Percentiles rank a stretch among this genome's conserved stretches.
These are phyloP conservation scores for Fraxinus americana DNA, from an alignment of 257 asterid species.

Conservation along the genomic window DNA sequence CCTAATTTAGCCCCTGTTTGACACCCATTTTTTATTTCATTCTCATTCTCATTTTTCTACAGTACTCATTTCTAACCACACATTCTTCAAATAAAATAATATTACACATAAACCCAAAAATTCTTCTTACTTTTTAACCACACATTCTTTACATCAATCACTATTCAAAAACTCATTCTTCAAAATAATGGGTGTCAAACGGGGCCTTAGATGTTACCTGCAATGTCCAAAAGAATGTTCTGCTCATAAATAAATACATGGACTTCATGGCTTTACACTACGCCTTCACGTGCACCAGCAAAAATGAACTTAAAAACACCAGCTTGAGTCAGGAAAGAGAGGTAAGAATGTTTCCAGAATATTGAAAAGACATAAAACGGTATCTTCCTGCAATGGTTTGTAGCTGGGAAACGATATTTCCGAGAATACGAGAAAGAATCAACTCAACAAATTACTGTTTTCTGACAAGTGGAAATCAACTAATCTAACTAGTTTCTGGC, in stretches of 20 bases:
- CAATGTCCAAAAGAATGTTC: background rate
- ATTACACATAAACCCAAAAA: too few relatives aligned
- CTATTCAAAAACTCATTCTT: too few relatives aligned
- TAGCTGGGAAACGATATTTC: conserved; percentile 1
- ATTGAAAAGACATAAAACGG: background rate
- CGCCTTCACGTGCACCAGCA: background rate
- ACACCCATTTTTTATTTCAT: too few relatives aligned
- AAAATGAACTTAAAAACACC: background rate
- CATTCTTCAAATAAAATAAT: too few relatives aligned
- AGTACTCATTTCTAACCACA: too few relatives aligned
- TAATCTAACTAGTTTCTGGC: background rate
- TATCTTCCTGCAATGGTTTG: background rate
- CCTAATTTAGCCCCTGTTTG: too few relatives aligned
- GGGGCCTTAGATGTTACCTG: background rate
- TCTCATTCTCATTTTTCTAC: too few relatives aligned
- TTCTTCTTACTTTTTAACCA: too few relatives aligned
- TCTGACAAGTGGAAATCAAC: background rate
- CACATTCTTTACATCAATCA: too few relatives aligned
- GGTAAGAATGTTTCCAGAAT: conserved; percentile 6
- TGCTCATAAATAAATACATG: background rate
- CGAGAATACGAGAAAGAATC: conserved; percentile 17
- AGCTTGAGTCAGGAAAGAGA: background rate
- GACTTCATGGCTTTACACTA: background rate
- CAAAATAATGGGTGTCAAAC: too few relatives aligned
- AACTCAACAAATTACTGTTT: background rate